These are phyloP conservation scores for Colletotrichum sp. DNA, from an alignment of 2,329 filamentous ascomycete genomes.

Conservation along the genomic window DNA sequence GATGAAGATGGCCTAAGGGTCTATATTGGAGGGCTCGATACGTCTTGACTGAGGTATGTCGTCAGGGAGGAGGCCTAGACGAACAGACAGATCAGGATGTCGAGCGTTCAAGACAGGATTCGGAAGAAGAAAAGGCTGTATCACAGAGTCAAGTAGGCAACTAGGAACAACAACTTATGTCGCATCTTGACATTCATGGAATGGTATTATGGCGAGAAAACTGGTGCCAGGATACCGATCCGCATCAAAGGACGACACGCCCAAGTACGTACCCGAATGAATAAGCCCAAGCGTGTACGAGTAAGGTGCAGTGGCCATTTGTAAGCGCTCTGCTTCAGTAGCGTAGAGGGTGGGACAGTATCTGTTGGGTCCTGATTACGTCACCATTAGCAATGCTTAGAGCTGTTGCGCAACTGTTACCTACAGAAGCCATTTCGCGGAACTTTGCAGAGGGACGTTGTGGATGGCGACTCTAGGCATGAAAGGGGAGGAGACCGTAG, in stretches of 20 bases:
- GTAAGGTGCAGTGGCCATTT: slow-evolving; percentile 8
- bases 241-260: neutral
- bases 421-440: neutral
- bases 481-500: neutral
- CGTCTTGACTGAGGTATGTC: neutral
- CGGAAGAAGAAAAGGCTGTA: neutral
- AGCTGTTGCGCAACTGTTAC: neutral
- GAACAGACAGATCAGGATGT: neutral
- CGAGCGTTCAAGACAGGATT: neutral
- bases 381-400: slow-evolving; percentile 37
- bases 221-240: neutral
- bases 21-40: neutral
- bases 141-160: neutral
- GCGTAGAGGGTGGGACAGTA: neutral
- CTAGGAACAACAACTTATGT: neutral
- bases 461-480: neutral
- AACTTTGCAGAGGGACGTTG: neutral
- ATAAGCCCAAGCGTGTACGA: neutral
- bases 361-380: slow-evolving; percentile 29
- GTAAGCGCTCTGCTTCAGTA: neutral
- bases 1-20: slow-evolving; percentile 67
- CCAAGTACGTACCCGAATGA: neutral
- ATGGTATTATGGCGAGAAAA: neutral
- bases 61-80: neutral
- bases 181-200: neutral